Evolutionary conservation across 805 yeast genomes (phyloP).

Genomic region (Lachancea sp.): DNA sequence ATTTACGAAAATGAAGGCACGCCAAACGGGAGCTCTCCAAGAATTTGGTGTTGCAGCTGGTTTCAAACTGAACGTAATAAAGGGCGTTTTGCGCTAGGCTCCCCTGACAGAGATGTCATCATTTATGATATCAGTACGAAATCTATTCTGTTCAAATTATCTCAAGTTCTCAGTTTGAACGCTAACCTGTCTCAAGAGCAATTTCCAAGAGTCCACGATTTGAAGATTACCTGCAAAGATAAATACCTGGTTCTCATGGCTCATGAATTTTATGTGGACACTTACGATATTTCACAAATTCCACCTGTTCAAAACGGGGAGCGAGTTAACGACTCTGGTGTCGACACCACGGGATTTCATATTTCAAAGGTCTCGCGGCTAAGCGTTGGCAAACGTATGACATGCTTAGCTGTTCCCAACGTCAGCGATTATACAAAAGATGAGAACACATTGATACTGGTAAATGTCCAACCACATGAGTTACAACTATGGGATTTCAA

Average conservation of each 20-base stretch:
- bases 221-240: slow-evolving; percentile 62
- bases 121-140: slow-evolving; percentile 37
- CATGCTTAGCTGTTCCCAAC: slow-evolving; percentile 54
- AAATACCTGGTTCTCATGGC: slow-evolving; percentile 56
- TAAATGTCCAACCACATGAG: slow-evolving; percentile 69
- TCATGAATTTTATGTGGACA: slow-evolving; percentile 52
- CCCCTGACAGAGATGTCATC: slow-evolving; percentile 63
- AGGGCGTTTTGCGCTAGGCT: slow-evolving; percentile 57
- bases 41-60: slow-evolving; percentile 64
- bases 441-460: slow-evolving; percentile 37
- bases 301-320: slow-evolving; percentile 13
- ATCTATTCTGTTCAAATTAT: slow-evolving; percentile 24
- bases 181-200: slow-evolving; percentile 25
- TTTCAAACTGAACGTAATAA: slow-evolving; percentile 41
- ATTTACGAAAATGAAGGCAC: slow-evolving; percentile 11
- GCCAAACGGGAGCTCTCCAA: slow-evolving; percentile 17
- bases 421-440: slow-evolving; percentile 3
- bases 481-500: slow-evolving; percentile 75
- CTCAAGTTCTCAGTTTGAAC: slow-evolving; percentile 21
- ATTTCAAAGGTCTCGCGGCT: slow-evolving; percentile 39
- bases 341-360: slow-evolving; percentile 13
- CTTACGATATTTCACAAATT: slow-evolving; percentile 43
- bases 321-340: not conserved
- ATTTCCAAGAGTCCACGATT: slow-evolving; percentile 55
- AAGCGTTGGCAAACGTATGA: slow-evolving; percentile 50